Percentiles rank a stretch among this genome's conserved stretches.
phyloP scores from a whole-genome alignment of 2,329 filamentous ascomycete genomes.

The Aspergillus ibericus region DNA sequence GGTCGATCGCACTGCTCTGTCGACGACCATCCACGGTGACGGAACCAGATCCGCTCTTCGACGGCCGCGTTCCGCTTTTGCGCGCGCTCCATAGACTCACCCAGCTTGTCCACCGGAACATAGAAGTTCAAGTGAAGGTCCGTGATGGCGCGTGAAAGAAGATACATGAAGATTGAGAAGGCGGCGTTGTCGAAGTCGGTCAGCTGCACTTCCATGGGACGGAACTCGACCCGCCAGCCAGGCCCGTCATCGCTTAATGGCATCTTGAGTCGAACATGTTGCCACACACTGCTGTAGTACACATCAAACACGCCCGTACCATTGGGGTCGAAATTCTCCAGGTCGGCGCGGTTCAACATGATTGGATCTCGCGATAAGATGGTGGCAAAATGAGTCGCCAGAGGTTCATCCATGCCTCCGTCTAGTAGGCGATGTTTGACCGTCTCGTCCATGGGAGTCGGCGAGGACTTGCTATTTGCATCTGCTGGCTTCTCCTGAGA shows the following conservation, averaged over 20 bases:
- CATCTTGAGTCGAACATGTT: conserved; percentile 20
- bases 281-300: conserved; percentile 19
- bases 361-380: conserved; percentile 16
- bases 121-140: conserved; percentile 89
- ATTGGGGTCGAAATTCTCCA: conserved; percentile 6
- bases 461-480: background rate
- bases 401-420: conserved; percentile 20
- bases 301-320: conserved; percentile 16
- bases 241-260: conserved; percentile 74
- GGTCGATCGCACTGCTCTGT: background rate
- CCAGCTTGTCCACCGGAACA: conserved; percentile 75
- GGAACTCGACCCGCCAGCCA: conserved; percentile 90
- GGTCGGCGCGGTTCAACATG: conserved; percentile 15
- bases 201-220: conserved; percentile 91
- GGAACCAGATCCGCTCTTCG: conserved; percentile 77
- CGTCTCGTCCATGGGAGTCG: background rate
- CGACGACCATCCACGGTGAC: conserved; percentile 73
- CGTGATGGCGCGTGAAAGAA: conserved; percentile 82
- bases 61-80: conserved; percentile 76
- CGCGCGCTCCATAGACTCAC: conserved; percentile 90
- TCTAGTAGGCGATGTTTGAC: conserved; percentile 15
- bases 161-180: conserved; percentile 86
- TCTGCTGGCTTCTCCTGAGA: conserved; percentile 61
- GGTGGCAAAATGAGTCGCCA: conserved; percentile 18
- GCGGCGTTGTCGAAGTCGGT: conserved; percentile 94